Base-by-base conservation (phyloP, 2,329 filamentous ascomycete genomes). In the Diaporthe destruens region DNA sequence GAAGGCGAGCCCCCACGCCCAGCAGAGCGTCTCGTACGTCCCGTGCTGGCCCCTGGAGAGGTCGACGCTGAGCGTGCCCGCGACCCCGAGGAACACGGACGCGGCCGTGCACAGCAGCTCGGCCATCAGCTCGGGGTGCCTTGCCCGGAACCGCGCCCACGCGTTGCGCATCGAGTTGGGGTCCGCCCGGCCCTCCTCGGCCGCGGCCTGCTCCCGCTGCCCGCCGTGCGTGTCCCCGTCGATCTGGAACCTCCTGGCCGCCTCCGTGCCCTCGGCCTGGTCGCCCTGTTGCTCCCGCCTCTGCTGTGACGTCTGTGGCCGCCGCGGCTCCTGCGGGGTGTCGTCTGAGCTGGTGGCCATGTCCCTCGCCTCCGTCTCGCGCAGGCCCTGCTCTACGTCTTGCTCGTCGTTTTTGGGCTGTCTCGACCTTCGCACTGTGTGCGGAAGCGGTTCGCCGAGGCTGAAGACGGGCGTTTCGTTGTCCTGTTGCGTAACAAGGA, bases 1-100 rank as follows among this genome's bases (percentile, higher is more conserved):
- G 75, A 77, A 79, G 25, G 78, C 75, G 55, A 80, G 76, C 11
- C 79, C 79, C 78, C 78, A 80, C 2, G 79, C 78, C 78, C 77
- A 79, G 72, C 78, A 79, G 6, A 75, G 69, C 8, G 77, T 79
- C 65, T 78, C 78, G 63, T 78, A 79, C 11, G 71, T 74, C 32
- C 78, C 77, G 44, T 79, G 79, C 67, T 75, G 77, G 65, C 71
- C 67, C 20, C 75, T 69, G 16, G 77, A 79, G 3, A 80, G 78
- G 53, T 78, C 77, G 39, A 80, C 78, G 6, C 77, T 76, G 6
- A 80, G 75, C 6, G 76, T 79, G 44, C 77, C 75, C 2, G 74
- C 74, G 20, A 79, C 71, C 11, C 78, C 78, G 23, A 79, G 74
- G 71, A 79, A 79, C 4, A 79, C 75, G 6, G 77, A 75, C 69